Evolutionary conservation across 371 early-diverging fungal genomes (phyloP).

Genomic region (Mortierella sp.): DNA sequence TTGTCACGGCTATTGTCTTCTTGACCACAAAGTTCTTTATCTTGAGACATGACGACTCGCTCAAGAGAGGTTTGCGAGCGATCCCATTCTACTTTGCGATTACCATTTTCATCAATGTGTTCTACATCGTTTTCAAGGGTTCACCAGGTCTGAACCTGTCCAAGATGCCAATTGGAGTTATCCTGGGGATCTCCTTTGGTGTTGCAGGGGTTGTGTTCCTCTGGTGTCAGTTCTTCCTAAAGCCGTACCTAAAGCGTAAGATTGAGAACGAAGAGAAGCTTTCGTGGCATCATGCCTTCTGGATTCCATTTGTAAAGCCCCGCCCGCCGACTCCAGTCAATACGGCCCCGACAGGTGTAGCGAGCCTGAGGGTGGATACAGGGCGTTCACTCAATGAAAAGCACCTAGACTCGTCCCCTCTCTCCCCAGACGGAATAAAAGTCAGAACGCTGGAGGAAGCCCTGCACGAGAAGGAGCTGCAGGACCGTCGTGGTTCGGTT

Average conservation of each 20-base stretch:
- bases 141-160: slow-evolving; percentile 59
- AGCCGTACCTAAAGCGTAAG: slow-evolving; percentile 67
- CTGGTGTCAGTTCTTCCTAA: slow-evolving; percentile 65
- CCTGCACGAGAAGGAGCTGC: background rate
- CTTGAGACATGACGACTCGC: slow-evolving; percentile 67
- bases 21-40: slow-evolving; percentile 70
- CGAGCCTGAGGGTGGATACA: background rate
- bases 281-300: slow-evolving; percentile 71
- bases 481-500: background rate
- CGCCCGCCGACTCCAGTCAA: background rate
- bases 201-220: slow-evolving; percentile 60
- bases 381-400: no score
- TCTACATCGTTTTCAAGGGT: slow-evolving; percentile 77
- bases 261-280: slow-evolving; percentile 69
- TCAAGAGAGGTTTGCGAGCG: slow-evolving; percentile 73
- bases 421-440: background rate
- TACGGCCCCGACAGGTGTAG: background rate
- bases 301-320: slow-evolving; percentile 57
- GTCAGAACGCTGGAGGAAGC: slow-evolving; percentile 5
- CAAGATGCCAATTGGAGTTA: slow-evolving; percentile 50
- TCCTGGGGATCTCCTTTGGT: slow-evolving; percentile 68
- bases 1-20: slow-evolving; percentile 71
- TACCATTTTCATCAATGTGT: slow-evolving; percentile 69
- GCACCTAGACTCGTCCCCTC: background rate
- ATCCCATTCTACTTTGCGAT: slow-evolving; percentile 82